Percentiles rank a stretch among this genome's conserved stretches.
phyloP scores from a whole-genome alignment of 176 grass and related monocot species.

The Elymus sibiricus region DNA sequence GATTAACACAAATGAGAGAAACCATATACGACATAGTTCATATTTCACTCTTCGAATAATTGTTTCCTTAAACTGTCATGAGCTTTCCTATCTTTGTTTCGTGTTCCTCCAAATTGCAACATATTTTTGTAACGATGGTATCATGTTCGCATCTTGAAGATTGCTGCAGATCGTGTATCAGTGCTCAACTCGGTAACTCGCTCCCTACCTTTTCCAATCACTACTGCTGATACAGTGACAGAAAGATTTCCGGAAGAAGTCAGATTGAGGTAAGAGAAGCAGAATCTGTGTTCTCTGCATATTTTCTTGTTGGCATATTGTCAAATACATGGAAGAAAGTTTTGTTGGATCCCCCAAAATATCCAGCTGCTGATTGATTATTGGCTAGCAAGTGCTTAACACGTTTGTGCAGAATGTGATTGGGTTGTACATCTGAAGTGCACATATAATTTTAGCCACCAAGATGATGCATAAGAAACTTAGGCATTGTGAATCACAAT shows the following conservation, averaged over 20 bases:
- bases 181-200: constrained; percentile 84
- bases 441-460: neutral
- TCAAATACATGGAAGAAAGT: neutral
- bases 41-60: neutral
- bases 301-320: neutral
- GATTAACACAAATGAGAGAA: neutral
- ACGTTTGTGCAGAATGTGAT: neutral
- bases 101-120: neutral
- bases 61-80: neutral
- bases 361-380: neutral
- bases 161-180: constrained; percentile 60
- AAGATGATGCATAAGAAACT: constrained; percentile 2
- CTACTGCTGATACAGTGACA: constrained; percentile 69
- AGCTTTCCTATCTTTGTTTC: neutral
- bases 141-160: constrained; percentile 35
- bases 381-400: neutral
- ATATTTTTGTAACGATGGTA: constrained; percentile 12
- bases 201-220: constrained; percentile 89
- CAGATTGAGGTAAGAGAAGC: constrained; percentile 70
- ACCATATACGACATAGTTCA: neutral
- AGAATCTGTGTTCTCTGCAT: constrained; percentile 1
- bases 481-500: neutral
- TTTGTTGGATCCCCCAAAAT: neutral
- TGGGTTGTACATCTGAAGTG: neutral
- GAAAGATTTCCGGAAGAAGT: constrained; percentile 92